A percentile compares a stretch with the other conserved stretches of the same genome.
Evolutionary conservation across 495 filamentous ascomycete genomes (phyloP).

Genomic region (Sordaria brevicollis): DNA sequence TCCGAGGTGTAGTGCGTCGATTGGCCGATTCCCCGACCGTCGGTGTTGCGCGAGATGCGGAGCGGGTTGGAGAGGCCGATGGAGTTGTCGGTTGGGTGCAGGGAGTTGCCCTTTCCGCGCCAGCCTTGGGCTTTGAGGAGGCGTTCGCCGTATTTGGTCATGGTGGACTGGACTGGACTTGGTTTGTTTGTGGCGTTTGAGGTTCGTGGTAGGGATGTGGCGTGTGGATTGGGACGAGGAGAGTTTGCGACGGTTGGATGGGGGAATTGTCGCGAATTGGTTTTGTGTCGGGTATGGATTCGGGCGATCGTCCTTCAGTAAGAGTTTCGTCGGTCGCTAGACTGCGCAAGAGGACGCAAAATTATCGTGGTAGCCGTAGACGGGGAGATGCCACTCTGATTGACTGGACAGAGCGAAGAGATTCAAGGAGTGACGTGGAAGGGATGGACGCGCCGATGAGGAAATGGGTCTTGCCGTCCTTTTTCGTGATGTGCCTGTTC

Average conservation of each 20-base stretch:
- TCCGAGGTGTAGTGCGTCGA: slow-evolving; percentile 51
- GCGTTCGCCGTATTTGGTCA: not conserved
- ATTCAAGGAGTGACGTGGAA: not conserved
- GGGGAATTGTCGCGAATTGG: not conserved
- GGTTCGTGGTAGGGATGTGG: not conserved
- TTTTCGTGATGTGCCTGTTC: not conserved
- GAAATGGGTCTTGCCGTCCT: not conserved
- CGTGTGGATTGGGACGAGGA: not conserved
- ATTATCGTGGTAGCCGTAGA: not conserved
- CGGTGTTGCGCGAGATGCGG: slow-evolving; percentile 55
- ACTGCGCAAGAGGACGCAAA: not conserved
- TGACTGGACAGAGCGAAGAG: not conserved
- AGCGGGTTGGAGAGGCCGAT: slow-evolving; percentile 60
- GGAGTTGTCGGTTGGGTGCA: slow-evolving; percentile 54
- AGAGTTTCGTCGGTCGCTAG: not conserved
- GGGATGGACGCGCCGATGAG: not conserved
- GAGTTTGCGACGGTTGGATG: not conserved
- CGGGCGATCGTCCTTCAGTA: not conserved
- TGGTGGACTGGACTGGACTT: not conserved
- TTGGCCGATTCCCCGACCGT: slow-evolving; percentile 61
- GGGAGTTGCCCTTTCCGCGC: slow-evolving; percentile 63
- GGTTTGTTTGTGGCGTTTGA: not conserved
- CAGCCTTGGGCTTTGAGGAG: slow-evolving; percentile 65
- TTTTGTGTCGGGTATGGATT: not conserved
- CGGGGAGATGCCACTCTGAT: not conserved